phyloP scores from a whole-genome alignment of 192 early-diverging fungal species.

The Rhizoclosmatium globosum region DNA sequence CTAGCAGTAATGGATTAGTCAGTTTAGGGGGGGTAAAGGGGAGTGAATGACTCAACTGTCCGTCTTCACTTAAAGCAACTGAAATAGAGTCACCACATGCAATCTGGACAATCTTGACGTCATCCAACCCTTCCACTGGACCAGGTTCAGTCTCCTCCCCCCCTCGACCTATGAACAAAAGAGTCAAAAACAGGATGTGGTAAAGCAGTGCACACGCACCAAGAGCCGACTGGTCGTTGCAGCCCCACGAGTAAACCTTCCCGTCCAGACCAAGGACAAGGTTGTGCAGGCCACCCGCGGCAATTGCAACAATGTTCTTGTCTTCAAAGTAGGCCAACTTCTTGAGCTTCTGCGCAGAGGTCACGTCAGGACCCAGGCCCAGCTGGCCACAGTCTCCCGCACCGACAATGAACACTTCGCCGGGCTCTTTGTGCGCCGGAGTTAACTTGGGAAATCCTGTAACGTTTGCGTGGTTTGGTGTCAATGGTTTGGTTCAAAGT shows the following conservation, averaged over 20 bases:
- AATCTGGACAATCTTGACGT: conserved; percentile 74
- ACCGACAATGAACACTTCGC: conserved; percentile 84
- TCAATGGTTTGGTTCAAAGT: neutral
- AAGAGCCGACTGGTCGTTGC: conserved; percentile 92
- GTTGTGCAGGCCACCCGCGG: conserved; percentile 88
- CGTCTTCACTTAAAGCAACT: conserved; percentile 78
- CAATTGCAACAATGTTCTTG: conserved; percentile 78
- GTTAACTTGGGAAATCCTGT: conserved; percentile 7
- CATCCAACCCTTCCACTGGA: conserved; percentile 76
- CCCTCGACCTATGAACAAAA: conserved; percentile 41
- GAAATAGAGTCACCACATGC: conserved; percentile 87
- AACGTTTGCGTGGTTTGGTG: no score
- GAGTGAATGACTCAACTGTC: conserved; percentile 50
- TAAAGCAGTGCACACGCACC: conserved; percentile 43
- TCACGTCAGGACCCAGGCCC: conserved; percentile 83
- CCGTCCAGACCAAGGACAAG: conserved; percentile 78
- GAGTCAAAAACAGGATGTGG: conserved; percentile 29
- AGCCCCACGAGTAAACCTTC: conserved; percentile 94
- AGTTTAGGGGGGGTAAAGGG: neutral
- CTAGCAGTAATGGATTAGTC: conserved; percentile 34
- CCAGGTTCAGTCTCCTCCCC: conserved; percentile 76
- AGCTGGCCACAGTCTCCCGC: conserved; percentile 91
- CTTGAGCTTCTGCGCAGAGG: conserved; percentile 55
- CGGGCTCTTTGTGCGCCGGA: conserved; percentile 39
- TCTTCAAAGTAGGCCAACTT: conserved; percentile 76